Evolutionary conservation across 176 grass and related monocot species (phyloP).

Genomic region (Hyparrhenia diplandra): DNA sequence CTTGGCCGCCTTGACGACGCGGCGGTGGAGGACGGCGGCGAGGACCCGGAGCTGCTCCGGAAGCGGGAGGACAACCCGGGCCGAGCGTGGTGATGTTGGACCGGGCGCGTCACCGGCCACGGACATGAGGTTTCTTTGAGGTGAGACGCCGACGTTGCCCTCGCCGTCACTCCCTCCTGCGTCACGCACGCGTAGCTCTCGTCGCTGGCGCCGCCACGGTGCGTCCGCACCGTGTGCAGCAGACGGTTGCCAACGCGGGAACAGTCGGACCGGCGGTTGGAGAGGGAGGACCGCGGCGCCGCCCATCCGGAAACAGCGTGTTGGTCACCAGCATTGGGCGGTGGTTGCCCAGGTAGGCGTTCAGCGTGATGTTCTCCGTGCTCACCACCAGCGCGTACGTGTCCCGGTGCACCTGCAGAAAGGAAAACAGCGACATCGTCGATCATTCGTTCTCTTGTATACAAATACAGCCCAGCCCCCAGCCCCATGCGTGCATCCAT

Average conservation of each 20-base stretch:
- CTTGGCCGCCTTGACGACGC: neutral
- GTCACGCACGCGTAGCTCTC: slow-evolving; percentile 35
- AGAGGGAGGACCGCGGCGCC: slow-evolving; percentile 43
- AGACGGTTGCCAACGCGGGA: slow-evolving; percentile 27
- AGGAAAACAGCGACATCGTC: too few relatives aligned
- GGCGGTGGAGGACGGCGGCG: neutral
- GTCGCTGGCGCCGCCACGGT: slow-evolving; percentile 34
- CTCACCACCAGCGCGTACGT: slow-evolving; percentile 63
- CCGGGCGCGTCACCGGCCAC: slow-evolving; percentile 43
- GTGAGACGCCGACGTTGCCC: slow-evolving; percentile 22
- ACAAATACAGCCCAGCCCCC: too few relatives aligned
- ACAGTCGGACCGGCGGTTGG: slow-evolving; percentile 29
- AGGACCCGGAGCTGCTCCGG: slow-evolving; percentile 46
- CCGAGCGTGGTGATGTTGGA: slow-evolving; percentile 44
- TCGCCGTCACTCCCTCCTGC: slow-evolving; percentile 27
- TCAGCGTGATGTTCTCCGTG: slow-evolving; percentile 62
- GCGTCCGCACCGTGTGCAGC: slow-evolving; percentile 44
- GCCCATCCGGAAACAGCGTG: slow-evolving; percentile 46
- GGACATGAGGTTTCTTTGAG: slow-evolving; percentile 47
- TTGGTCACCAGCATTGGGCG: slow-evolving; percentile 53
- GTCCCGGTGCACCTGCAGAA: slow-evolving; percentile 39
- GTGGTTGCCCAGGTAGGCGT: slow-evolving; percentile 51
- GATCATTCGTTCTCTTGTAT: too few relatives aligned
- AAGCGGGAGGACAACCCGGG: slow-evolving; percentile 34
- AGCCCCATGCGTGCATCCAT: too few relatives aligned